phyloP scores from a whole-genome alignment of 129 eudicot species.

The Solidago caesia region DNA sequence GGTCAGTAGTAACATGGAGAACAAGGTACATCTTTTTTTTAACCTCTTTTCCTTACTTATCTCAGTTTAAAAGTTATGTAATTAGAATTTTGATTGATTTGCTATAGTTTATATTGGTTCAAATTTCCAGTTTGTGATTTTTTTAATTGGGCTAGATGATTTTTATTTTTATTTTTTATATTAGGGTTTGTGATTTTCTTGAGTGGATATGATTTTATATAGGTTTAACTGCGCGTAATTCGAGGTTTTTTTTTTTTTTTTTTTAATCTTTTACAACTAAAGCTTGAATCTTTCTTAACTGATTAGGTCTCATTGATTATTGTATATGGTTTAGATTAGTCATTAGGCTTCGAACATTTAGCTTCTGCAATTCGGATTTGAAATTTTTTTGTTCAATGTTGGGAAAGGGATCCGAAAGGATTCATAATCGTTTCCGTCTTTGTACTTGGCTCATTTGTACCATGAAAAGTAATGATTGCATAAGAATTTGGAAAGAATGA shows the following conservation, averaged over 20 bases:
- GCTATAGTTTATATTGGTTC: too few species aligned
- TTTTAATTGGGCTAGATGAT: neutral
- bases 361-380: neutral
- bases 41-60: neutral
- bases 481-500: slow-evolving; percentile 24
- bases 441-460: slow-evolving; percentile 9
- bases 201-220: neutral
- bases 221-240: neutral
- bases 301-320: too few species aligned
- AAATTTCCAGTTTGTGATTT: too few species aligned
- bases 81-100: neutral
- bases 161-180: neutral
- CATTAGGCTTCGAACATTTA: neutral
- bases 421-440: neutral
- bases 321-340: neutral
- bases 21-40: slow-evolving; percentile 17
- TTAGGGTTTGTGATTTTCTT: neutral
- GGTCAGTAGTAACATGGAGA: neutral
- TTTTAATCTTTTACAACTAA: too few species aligned
- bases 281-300: too few species aligned
- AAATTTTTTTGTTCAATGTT: too few species aligned
- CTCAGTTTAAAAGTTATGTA: neutral
- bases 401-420: neutral
- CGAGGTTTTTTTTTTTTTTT: neutral
- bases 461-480: slow-evolving; percentile 16